Percentiles rank a stretch among this genome's conserved stretches.
These are phyloP conservation scores for Colletotrichum echinochloae DNA, from an alignment of 2,329 filamentous ascomycete genomes.

Conservation along the genomic window DNA sequence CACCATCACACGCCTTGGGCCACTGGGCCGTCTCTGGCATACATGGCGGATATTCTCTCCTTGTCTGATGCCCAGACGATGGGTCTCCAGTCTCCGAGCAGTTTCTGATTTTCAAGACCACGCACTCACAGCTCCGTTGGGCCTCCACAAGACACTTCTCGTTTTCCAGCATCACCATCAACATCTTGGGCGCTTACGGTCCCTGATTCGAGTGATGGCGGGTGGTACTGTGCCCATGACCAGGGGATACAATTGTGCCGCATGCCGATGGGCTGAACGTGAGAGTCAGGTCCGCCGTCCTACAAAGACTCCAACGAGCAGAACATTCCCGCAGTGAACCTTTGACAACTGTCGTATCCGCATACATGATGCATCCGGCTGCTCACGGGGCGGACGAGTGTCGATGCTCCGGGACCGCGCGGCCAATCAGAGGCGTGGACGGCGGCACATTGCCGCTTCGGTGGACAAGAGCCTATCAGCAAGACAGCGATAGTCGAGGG, in stretches of 20 bases:
- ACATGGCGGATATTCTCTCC: neutral
- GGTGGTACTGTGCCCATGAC: neutral
- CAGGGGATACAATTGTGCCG: neutral
- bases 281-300: neutral
- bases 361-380: neutral
- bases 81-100: neutral
- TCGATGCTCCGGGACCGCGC: neutral
- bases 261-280: neutral
- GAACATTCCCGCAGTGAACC: neutral
- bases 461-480: slow-evolving; percentile 32
- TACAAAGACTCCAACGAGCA: neutral
- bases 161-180: neutral
- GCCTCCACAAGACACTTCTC: neutral
- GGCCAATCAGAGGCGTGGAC: slow-evolving; percentile 39
- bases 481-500: slow-evolving; percentile 5
- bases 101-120: neutral
- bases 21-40: neutral
- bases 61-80: too few species aligned
- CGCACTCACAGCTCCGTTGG: neutral
- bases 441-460: slow-evolving; percentile 38
- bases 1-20: neutral
- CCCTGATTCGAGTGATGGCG: neutral
- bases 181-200: neutral
- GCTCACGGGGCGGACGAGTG: neutral
- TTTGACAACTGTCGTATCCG: neutral